Evolutionary conservation across 106 monocot genomes (phyloP).

Genomic region (Acorus gramineus): DNA sequence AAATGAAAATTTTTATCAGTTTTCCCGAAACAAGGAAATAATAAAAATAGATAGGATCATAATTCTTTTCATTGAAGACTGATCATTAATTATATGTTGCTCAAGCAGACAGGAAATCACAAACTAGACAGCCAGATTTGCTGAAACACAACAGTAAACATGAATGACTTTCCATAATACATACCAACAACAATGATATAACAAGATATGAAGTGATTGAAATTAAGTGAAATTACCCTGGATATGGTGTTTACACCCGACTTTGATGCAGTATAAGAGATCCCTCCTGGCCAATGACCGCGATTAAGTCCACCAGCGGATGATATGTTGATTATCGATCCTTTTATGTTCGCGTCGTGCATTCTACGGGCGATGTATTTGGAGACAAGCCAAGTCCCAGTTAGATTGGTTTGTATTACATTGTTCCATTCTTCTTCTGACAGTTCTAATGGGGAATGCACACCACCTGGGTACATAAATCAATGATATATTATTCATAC

Average conservation of each 20-base stretch:
- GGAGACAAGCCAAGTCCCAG: slow-evolving; percentile 55
- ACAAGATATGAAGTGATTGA: too few relatives aligned
- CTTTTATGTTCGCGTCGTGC: slow-evolving; percentile 34
- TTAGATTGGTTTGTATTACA: slow-evolving; percentile 40
- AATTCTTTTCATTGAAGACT: too few relatives aligned
- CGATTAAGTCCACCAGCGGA: slow-evolving; percentile 42
- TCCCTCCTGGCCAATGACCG: slow-evolving; percentile 34
- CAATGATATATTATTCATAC: too few relatives aligned
- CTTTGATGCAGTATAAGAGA: slow-evolving; percentile 41
- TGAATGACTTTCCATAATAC: too few relatives aligned
- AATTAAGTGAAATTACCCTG: slow-evolving; percentile 19
- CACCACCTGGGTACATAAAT: slow-evolving; percentile 19
- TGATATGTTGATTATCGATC: slow-evolving; percentile 55
- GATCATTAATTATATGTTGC: too few relatives aligned
- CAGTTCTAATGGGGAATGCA: slow-evolving; percentile 41
- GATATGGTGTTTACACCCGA: slow-evolving; percentile 24
- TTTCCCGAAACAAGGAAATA: too few relatives aligned
- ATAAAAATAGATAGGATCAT: too few relatives aligned
- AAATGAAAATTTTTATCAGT: too few relatives aligned
- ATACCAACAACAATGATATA: too few relatives aligned
- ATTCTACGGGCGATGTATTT: slow-evolving; percentile 43
- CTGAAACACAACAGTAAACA: too few relatives aligned
- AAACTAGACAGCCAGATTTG: too few relatives aligned
- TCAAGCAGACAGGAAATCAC: too few relatives aligned
- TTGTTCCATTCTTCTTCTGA: slow-evolving; percentile 49